These are phyloP conservation scores for Coprinellus micaceus DNA, from an alignment of 768 basidiomycete species.

Conservation along the genomic window DNA sequence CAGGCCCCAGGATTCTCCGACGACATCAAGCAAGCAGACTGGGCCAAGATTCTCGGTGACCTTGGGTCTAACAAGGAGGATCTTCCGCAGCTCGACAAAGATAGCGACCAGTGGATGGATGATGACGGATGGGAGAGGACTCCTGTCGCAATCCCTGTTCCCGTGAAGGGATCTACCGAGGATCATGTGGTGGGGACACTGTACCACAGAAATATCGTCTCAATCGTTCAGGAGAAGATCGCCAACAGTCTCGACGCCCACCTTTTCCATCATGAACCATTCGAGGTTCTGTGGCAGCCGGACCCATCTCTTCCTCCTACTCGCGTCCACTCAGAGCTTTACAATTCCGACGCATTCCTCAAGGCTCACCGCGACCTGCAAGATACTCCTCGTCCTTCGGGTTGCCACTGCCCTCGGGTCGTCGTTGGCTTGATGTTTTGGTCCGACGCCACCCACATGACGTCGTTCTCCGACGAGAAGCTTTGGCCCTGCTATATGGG, in stretches of 20 bases:
- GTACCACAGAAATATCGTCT: conserved; percentile 3
- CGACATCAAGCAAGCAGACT: neutral
- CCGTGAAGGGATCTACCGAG: neutral
- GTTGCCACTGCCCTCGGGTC: conserved; percentile 15
- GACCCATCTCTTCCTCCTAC: conserved; percentile 10
- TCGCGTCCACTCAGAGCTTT: conserved; percentile 18
- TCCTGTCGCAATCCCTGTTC: neutral
- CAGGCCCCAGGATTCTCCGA: neutral
- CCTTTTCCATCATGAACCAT: conserved; percentile 22
- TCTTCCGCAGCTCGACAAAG: neutral
- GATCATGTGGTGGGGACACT: conserved; percentile 1
- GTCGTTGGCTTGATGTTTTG: conserved; percentile 15
- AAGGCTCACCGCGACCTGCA: conserved; percentile 14
- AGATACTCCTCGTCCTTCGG: conserved; percentile 3
- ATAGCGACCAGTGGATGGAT: neutral
- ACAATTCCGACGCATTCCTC: conserved; percentile 18
- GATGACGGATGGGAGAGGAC: conserved; percentile 1
- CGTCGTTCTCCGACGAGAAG: conserved; percentile 27
- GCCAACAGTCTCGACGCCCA: neutral
- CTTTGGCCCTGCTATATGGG: conserved; percentile 41
- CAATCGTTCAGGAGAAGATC: neutral
- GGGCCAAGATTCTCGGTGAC: neutral
- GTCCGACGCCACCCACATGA: conserved; percentile 21
- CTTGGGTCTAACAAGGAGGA: neutral
- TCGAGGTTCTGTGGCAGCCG: conserved; percentile 23